A percentile compares a stretch with the other conserved stretches of the same genome.
Conservation (phyloP, 2,329 filamentous ascomycete species). For the Fusarium goolgardi region DNA sequence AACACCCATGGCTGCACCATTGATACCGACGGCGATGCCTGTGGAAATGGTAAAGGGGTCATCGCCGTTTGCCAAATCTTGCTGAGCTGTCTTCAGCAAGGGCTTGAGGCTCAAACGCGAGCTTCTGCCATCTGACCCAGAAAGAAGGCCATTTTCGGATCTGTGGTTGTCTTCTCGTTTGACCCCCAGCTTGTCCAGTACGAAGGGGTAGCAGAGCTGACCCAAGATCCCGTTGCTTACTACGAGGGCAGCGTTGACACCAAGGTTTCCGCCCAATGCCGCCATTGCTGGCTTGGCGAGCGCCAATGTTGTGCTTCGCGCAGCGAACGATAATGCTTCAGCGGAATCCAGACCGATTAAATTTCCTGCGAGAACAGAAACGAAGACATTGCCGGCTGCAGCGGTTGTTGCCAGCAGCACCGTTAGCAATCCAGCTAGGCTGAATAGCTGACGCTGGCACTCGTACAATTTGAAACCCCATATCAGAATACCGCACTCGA, state of each 20-base stretch:
- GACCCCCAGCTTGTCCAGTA: constrained; percentile 49
- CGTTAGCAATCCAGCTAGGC: constrained; percentile 55
- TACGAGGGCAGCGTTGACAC: constrained; percentile 62
- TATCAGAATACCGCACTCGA: constrained; percentile 63
- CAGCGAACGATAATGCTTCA: constrained; percentile 60
- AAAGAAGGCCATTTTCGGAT: background rate
- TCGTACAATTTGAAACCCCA: constrained; percentile 67
- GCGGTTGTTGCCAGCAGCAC: constrained; percentile 52
- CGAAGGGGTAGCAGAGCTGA: constrained; percentile 55
- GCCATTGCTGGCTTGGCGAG: constrained; percentile 61
- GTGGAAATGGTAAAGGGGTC: constrained; percentile 58
- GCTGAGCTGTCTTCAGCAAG: constrained; percentile 20
- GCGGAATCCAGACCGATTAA: constrained; percentile 52
- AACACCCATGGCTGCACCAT: constrained; percentile 70
- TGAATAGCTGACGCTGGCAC: constrained; percentile 60
- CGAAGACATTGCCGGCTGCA: constrained; percentile 57
- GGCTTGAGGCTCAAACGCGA: constrained; percentile 4
- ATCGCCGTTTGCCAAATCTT: constrained; percentile 44
- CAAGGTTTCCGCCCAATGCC: constrained; percentile 58
- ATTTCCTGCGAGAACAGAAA: constrained; percentile 54
- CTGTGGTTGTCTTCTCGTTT: constrained; percentile 4
- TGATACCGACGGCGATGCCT: constrained; percentile 67
- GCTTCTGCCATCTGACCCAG: constrained; percentile 8
- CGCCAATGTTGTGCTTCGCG: constrained; percentile 63
- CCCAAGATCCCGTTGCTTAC: constrained; percentile 63